phyloP scores from a whole-genome alignment of 106 monocot species.

The Dendrobium officinale region DNA sequence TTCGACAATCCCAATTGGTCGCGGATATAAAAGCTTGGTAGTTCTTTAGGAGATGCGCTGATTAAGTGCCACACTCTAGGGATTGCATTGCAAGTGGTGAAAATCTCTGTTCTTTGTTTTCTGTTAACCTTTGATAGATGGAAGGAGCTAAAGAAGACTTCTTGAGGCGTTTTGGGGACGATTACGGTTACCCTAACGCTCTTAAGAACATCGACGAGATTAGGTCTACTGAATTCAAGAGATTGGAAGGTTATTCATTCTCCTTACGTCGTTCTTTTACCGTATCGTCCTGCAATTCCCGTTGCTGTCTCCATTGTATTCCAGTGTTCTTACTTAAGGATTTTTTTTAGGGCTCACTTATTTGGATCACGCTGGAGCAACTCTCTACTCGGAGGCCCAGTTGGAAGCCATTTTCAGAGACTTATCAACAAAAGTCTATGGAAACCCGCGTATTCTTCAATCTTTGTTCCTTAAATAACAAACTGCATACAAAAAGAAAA shows the following conservation, averaged over 20 bases:
- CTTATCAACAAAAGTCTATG: conserved; percentile 67
- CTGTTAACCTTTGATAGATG: conserved; percentile 7
- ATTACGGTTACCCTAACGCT: conserved; percentile 76
- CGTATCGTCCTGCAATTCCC: neutral
- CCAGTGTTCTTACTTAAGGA: conserved; percentile 4
- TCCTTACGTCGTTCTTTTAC: neutral
- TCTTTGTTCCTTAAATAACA: conserved; percentile 1
- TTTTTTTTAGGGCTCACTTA: conserved; percentile 53
- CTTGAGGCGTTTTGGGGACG: conserved; percentile 41
- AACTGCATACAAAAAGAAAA: no score
- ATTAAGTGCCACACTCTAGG: neutral
- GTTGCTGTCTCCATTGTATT: neutral
- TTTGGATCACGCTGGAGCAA: conserved; percentile 89
- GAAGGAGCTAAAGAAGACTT: conserved; percentile 45
- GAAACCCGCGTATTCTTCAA: conserved; percentile 89
- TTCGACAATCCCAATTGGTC: neutral
- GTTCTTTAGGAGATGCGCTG: neutral
- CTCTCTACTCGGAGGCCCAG: conserved; percentile 82
- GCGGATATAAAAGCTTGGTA: no score
- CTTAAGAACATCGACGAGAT: conserved; percentile 76
- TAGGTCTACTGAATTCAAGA: conserved; percentile 70
- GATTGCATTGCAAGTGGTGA: neutral
- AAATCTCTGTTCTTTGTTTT: neutral
- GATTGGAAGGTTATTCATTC: conserved; percentile 58
- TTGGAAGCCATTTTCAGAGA: conserved; percentile 62